Base-by-base conservation (phyloP, 2,329 filamentous ascomycete species). In the Ceratocystis colombiana region DNA sequence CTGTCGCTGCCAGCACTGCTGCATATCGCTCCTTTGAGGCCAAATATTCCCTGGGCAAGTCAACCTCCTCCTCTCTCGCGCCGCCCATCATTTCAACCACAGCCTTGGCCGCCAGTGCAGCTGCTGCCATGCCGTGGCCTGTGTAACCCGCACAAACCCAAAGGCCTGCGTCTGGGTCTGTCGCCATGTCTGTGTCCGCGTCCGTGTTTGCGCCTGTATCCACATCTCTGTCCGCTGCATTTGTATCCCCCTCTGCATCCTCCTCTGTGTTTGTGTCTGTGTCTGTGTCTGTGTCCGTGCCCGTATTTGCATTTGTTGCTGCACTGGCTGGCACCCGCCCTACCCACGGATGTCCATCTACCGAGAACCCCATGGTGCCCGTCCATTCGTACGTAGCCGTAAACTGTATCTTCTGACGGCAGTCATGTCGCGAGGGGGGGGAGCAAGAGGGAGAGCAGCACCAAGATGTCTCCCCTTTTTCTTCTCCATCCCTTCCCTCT, bases 41-140 rank as follows among this genome's bases (percentile, higher is more conserved):
- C 44, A 73, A 67, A 70, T 76, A 83, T 69, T 78, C 76, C 10
- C 66, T 67, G 3, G 81, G 81, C 44, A 83, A 65, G 30, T 77
- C 75, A 57, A 79, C 75, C n/a, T 74, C 74, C 0, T 72, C 73
- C 12, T 71, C 70, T n/a, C 71, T 71, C 25, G 73, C 73, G 1
- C 77, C 77, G 66, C 80, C 70, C 64, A 89, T 82, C 78, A 87
- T 81, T 61, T 81, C 76, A 8, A 83, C 86, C 12, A 84, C 82
- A 1, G 84, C 84, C 67, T 84, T 82, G 1, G 82, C 88, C 70
- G 82, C 85, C 50, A 89, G 76, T 69, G 85, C 85, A 17, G 87
- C 84, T 70, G 86, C 85, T 22, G 88, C 87, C 88, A 91, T 90
- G 0, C 89, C 89, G 73, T 92, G 88, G 0, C 85, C 87, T 4